phyloP scores from a whole-genome alignment of 78 protist genomes.

The Emiliania huxleyi region DNA sequence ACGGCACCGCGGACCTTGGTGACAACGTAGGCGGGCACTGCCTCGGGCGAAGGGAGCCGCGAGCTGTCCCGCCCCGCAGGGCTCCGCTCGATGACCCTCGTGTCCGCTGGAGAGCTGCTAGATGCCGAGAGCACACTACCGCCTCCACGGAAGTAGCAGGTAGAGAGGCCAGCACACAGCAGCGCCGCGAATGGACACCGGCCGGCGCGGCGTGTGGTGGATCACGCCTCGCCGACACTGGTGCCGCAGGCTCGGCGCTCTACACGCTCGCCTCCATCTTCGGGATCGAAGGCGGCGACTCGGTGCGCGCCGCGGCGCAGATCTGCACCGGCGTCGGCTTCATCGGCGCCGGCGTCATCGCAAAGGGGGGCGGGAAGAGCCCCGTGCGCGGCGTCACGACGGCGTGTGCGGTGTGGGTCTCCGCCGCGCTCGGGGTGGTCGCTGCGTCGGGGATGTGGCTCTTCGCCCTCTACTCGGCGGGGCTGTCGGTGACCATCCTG shows the following conservation, averaged over 20 bases:
- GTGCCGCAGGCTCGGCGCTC: background rate
- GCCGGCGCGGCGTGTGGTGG: background rate
- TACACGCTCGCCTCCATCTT: background rate
- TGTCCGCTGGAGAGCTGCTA: too few species aligned
- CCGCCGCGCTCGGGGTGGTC: background rate
- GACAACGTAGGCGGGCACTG: too few species aligned
- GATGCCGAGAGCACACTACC: too few species aligned
- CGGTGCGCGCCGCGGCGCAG: slow-evolving; percentile 6
- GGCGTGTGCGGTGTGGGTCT: background rate
- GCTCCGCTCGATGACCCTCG: background rate
- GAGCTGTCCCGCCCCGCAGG: background rate
- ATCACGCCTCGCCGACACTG: background rate
- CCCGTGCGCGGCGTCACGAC: slow-evolving; percentile 2
- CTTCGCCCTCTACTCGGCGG: background rate
- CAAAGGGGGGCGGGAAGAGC: background rate
- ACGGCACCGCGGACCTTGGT: too few species aligned
- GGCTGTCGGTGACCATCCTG: background rate
- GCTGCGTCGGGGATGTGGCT: background rate
- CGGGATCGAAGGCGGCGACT: background rate
- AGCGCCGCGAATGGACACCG: too few species aligned
- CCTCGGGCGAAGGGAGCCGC: too few species aligned
- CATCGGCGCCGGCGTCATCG: slow-evolving; percentile 1
- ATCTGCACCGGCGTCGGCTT: slow-evolving; percentile 20
- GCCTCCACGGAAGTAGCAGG: too few species aligned
- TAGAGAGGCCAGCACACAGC: too few species aligned